Base-by-base conservation (phyloP, 179 eudicot species). In the Beta lomatogona region DNA sequence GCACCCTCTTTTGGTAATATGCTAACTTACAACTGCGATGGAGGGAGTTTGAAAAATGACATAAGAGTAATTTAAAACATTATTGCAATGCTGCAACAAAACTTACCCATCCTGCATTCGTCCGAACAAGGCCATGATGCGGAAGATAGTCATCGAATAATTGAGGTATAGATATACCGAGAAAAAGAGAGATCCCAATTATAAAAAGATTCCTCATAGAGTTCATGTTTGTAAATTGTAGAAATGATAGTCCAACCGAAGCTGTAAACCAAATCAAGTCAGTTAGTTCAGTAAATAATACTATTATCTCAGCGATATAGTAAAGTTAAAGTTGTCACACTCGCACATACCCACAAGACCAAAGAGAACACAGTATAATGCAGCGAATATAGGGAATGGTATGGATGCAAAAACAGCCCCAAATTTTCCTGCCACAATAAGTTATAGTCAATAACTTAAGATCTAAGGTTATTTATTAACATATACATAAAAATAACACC, bases 351-450 rank as follows among this genome's bases (percentile, higher is more conserved):
- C 94, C 77, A 96, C 99, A 72, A 96, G 94, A 67, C 97, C 98
- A 79, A 94, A 96, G 41, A 96, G 95, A 81, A 96, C 84, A 78
- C 99, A 96, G 77, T 96, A 96, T 44, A 90, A 60, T n/a, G 97
- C 99, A 14, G 97, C 94, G 64, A 86, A 96, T 83, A 96, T 96
- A 57, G 99, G 93, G 82, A 94, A 91, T 9, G 99, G 99, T 82
- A 96, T 96, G 16, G 99, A 96, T 71, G 99, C 99, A 85, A 96
- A 96, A 78, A 96, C 93, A 54, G 99, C 99, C 74, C 99, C 99
- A 80, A 96, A 96, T 91, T 96, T 96, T 76, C 99, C 99, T 96
- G 97, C 92, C 91, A 77, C 31, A 65, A 64, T 60, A 61, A 52
- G 19, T 14, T 5, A 44, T 13, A 18, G 11, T 36, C 55, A 3